Conservation (phyloP, 371 early-diverging fungal genomes). For the Phascolomyces articulosus region DNA sequence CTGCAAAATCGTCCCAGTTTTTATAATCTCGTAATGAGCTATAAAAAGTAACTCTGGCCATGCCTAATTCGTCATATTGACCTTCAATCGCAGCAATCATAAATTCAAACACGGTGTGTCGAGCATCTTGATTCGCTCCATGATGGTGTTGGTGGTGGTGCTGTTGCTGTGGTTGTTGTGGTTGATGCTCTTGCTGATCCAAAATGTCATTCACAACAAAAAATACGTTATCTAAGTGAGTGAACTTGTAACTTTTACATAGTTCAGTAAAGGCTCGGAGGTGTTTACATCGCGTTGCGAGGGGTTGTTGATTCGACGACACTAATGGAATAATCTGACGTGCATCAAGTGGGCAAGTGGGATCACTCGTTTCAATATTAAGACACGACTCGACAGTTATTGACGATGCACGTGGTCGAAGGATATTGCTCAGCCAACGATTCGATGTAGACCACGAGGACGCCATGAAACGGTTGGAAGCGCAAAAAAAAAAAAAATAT, state of each 20-base stretch:
- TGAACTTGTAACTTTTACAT: slow-evolving; percentile 59
- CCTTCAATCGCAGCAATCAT: slow-evolving; percentile 68
- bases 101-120: slow-evolving; percentile 63
- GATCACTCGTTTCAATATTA: slow-evolving; percentile 35
- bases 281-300: slow-evolving; percentile 40
- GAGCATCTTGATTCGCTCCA: slow-evolving; percentile 48
- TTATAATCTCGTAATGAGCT: slow-evolving; percentile 54
- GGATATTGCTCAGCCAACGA: slow-evolving; percentile 48
- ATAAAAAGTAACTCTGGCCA: slow-evolving; percentile 67
- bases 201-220: slow-evolving; percentile 60
- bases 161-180: neutral
- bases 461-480: slow-evolving; percentile 20
- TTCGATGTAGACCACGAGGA: slow-evolving; percentile 25
- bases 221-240: slow-evolving; percentile 64
- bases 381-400: slow-evolving; percentile 52
- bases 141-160: too few relatives aligned
- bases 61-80: slow-evolving; percentile 66
- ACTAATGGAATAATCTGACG: slow-evolving; percentile 44
- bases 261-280: slow-evolving; percentile 40
- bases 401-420: slow-evolving; percentile 48
- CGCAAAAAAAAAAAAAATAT: neutral
- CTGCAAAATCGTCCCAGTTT: slow-evolving; percentile 62
- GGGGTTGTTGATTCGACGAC: slow-evolving; percentile 20
- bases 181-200: neutral
- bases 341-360: slow-evolving; percentile 46